Evolutionary conservation across 73 alveolate genomes (phyloP).

Genomic region (Tetrahymena malaccensis): DNA sequence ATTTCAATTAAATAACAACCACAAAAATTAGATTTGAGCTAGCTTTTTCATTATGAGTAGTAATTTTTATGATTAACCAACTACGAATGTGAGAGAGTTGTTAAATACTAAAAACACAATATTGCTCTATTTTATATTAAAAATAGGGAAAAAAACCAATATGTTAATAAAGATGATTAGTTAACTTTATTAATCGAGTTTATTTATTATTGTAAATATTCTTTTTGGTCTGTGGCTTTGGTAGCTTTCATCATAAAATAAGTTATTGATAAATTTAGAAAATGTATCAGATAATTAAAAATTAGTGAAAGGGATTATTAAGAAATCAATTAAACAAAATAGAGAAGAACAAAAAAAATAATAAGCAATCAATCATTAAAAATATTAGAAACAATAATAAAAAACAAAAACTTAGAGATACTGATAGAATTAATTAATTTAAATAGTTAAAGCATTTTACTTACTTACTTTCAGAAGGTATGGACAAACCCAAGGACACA

Average conservation of each 20-base stretch:
- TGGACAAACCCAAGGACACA: conserved; percentile 2
- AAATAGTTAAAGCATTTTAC: neutral
- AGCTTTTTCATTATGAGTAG: too few species aligned
- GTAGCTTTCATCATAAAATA: neutral
- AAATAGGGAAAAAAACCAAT: neutral
- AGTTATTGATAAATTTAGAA: neutral
- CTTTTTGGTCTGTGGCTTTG: neutral
- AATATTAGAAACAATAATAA: neutral
- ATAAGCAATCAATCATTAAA: neutral
- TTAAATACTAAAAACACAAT: neutral
- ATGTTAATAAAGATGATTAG: neutral
- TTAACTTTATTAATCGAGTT: neutral
- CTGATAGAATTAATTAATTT: neutral
- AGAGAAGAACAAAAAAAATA: neutral
- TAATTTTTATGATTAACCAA: neutral
- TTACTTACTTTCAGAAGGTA: neutral
- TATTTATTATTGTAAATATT: neutral
- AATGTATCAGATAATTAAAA: neutral
- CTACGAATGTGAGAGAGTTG: neutral
- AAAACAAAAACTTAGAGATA: neutral
- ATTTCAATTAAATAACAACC: too few species aligned
- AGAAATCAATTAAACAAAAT: neutral
- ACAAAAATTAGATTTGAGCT: too few species aligned
- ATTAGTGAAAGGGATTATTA: neutral
- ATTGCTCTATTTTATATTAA: neutral